Percentiles rank a stretch among this genome's conserved stretches.
Conservation (phyloP, 2,329 filamentous ascomycete species). For the Fusarium sp. region DNA sequence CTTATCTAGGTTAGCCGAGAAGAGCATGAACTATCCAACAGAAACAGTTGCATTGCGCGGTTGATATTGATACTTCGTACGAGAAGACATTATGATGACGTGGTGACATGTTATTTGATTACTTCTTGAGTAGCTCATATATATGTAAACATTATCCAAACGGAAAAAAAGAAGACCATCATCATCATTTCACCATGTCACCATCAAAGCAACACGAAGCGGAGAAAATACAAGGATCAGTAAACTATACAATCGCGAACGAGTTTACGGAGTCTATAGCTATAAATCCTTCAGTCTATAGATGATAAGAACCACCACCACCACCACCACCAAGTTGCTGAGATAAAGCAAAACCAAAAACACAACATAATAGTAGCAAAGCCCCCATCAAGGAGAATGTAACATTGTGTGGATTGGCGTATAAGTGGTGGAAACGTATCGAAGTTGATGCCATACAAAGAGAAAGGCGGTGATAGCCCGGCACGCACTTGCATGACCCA, state of each 20-base stretch:
- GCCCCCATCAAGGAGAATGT: not conserved
- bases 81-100: not conserved
- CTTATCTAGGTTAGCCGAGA: not conserved
- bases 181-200: not conserved
- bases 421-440: not conserved
- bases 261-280: no score
- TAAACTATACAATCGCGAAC: not conserved
- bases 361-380: not conserved
- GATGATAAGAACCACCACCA: not conserved
- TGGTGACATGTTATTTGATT: not conserved
- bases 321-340: not conserved
- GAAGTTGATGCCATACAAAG: not conserved
- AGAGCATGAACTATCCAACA: not conserved
- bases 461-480: constrained; percentile 18
- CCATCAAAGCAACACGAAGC: not conserved
- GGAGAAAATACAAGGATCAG: not conserved
- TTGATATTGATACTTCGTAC: not conserved
- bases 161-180: not conserved
- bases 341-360: not conserved
- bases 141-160: not conserved
- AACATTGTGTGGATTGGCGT: not conserved
- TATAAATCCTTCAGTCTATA: not conserved
- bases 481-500: constrained; percentile 9
- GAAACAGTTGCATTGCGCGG: not conserved
- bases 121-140: not conserved